Percentiles rank a stretch among this genome's conserved stretches.
Conservation (phyloP, 2,329 filamentous ascomycete species). For the Davidsoniella virescens region DNA sequence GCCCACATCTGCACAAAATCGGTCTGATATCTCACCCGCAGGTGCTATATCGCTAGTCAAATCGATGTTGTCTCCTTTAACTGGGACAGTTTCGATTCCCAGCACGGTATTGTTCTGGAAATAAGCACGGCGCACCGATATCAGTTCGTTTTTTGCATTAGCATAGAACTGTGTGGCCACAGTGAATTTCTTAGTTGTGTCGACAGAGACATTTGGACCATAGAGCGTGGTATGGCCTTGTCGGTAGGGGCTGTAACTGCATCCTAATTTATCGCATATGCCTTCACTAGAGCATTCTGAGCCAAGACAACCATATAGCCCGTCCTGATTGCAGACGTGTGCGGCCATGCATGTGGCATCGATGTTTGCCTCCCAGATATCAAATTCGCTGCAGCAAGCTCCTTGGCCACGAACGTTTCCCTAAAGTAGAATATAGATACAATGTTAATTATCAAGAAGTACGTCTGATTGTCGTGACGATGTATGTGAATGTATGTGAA, state of each 20-base stretch:
- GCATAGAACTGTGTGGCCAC: constrained; percentile 43
- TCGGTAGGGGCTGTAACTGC: constrained; percentile 30
- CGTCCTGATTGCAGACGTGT: constrained; percentile 30
- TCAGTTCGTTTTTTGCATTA: too few relatives aligned
- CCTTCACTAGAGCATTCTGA: constrained; percentile 13
- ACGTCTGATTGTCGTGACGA: constrained; percentile 17
- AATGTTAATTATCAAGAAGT: constrained; percentile 17
- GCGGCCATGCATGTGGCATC: constrained; percentile 40
- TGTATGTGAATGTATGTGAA: too few relatives aligned
- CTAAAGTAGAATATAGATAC: constrained; percentile 17
- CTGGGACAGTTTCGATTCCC: too few relatives aligned
- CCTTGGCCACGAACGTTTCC: constrained; percentile 32
- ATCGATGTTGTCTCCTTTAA: too few relatives aligned
- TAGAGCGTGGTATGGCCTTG: constrained; percentile 43
- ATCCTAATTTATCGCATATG: constrained; percentile 25
- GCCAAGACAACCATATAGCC: constrained; percentile 14
- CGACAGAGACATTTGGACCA: constrained; percentile 38
- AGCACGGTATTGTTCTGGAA: too few relatives aligned
- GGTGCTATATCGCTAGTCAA: too few relatives aligned
- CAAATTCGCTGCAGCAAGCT: constrained; percentile 42
- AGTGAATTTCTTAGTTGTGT: constrained; percentile 39
- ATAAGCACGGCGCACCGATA: too few relatives aligned
- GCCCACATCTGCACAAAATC: not conserved
- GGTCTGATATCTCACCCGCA: too few relatives aligned
- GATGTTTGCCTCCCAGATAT: constrained; percentile 42